Conservation (phyloP, 805 yeast species). For the Sugiyamaella qingdaonensis region DNA sequence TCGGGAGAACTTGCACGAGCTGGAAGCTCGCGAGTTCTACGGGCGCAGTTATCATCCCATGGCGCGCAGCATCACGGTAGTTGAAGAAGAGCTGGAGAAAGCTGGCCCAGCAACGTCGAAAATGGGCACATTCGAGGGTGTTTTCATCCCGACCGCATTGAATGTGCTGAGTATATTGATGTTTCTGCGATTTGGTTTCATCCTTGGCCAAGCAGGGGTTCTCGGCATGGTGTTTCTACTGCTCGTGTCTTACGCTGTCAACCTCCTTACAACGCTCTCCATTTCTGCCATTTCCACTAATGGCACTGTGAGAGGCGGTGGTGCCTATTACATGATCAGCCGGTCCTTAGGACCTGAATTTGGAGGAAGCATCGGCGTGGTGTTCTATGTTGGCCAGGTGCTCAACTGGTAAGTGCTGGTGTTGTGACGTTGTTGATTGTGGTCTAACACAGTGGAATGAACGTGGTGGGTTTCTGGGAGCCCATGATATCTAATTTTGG, state of each 20-base stretch:
- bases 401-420: slow-evolving; percentile 48
- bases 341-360: slow-evolving; percentile 95
- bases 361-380: slow-evolving; percentile 96
- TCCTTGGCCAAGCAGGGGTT: slow-evolving; percentile 91
- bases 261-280: slow-evolving; percentile 80
- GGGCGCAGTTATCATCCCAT: not conserved
- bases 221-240: slow-evolving; percentile 68
- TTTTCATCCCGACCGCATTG: slow-evolving; percentile 86
- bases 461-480: slow-evolving; percentile 93
- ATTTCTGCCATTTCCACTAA: slow-evolving; percentile 95
- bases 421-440: not conserved
- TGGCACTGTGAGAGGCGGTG: slow-evolving; percentile 97
- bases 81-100: slow-evolving; percentile 12
- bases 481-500: slow-evolving; percentile 84
- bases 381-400: slow-evolving; percentile 92
- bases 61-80: slow-evolving; percentile 15
- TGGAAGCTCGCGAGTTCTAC: slow-evolving; percentile 3
- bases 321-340: slow-evolving; percentile 96
- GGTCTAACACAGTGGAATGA: slow-evolving; percentile 56
- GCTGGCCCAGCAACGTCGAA: slow-evolving; percentile 35
- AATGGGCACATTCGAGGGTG: slow-evolving; percentile 81
- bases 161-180: slow-evolving; percentile 91
- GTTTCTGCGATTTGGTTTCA: slow-evolving; percentile 93
- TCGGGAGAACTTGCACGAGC: not conserved
- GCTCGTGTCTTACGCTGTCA: slow-evolving; percentile 69